Base-by-base conservation (phyloP, 805 yeast genomes). In the Ogataea ganodermae region DNA sequence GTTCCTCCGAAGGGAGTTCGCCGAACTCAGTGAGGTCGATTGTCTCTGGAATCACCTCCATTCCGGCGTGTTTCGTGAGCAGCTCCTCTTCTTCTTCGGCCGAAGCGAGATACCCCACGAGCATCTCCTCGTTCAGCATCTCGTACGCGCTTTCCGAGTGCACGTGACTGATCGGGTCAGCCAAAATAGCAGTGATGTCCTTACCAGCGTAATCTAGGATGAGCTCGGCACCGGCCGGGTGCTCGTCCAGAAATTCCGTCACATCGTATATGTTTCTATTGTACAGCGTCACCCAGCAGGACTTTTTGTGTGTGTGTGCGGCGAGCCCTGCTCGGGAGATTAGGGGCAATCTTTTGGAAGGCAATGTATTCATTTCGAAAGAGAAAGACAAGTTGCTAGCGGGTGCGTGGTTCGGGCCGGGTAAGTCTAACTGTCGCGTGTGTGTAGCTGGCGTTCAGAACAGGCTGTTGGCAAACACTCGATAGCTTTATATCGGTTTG, bases 121-220 rank as follows among this genome's bases (percentile, higher is more conserved):
- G 69, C 75, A 85, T 86, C 46, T 75, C 83, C 48, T 92, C 97
- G 57, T 89, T 92, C 55, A 92, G 70, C 76, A 92, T 86, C 53
- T 89, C 96, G 65, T 90, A 90, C 1, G 97, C 94, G 30, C 85
- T 69, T 58, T 89, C 96, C 2, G 94, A 83, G 68, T 92, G 97
- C 42, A 78, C 81, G 64, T 91, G 97, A 30, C 84, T 74, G 4
- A 64, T 65, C 13, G 71, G 69, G 61, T 91, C 96, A 6, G 84
- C 81, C 77, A 92, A 78, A 40, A 89, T 82, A 44, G 79, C 80
- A 8, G 97, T 88, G 44, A 79, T 64, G 53, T 80, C 86, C 54
- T 76, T 72, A 18, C 86, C 89, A 30, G 80, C 83, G 55, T 77
- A 77, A 3, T 78, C 80, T 45, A 77, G 49, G 40, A 83, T 74